Base-by-base conservation (phyloP, 352 stramenopile genomes). In the Hyaloperonospora brassicae region DNA sequence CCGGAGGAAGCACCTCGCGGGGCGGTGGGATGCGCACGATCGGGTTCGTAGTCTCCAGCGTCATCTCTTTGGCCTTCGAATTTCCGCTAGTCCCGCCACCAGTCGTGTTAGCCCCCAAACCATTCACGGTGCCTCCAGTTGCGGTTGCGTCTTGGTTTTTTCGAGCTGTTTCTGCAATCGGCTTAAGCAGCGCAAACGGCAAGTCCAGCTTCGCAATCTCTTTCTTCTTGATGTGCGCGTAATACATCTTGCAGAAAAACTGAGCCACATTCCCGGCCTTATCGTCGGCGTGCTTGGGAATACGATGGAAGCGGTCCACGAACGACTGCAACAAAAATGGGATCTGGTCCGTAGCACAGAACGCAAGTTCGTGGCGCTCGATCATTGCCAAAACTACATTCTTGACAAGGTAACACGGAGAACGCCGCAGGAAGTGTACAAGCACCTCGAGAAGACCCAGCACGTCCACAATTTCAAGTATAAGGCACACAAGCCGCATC, bases 161-260 rank as follows among this genome's bases (percentile, higher is more conserved):
- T 14, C 81, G 67, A n/a, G 78, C 79, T 8, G 73, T 86, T 64
- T 89, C 68, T 3, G 82, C 82, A 47, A 92, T 89, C 7, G 79
- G 73, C 21, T 72, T 80, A 17, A 92, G 63, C 14, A 92, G 61
- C 6, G 77, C 70, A 46, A 87, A 73, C 1, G 82, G 82, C 30
- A 92, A 64, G 46, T 92, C 79, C 3, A 88, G 54, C 52, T 88
- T 89, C 8, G 68, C 79, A 9, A 89, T 87, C 49, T 89, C 77
- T 61, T 86, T 84, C 50, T 86, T 88, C 60, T 89, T 89, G 22
- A 82, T 81, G 47, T 92, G 82, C 2, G 67, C 72, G 47, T 89
- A 89, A 50, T 89, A 92, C 77, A 92, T 79, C 31, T 79, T 84
- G 61, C 79, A 88, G 39, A 92, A 92, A 36, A 89, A 92, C 51